Percentiles rank a stretch among this genome's conserved stretches.
Conservation (phyloP, 139 green algal species). For the Tetraselmis chui region DNA sequence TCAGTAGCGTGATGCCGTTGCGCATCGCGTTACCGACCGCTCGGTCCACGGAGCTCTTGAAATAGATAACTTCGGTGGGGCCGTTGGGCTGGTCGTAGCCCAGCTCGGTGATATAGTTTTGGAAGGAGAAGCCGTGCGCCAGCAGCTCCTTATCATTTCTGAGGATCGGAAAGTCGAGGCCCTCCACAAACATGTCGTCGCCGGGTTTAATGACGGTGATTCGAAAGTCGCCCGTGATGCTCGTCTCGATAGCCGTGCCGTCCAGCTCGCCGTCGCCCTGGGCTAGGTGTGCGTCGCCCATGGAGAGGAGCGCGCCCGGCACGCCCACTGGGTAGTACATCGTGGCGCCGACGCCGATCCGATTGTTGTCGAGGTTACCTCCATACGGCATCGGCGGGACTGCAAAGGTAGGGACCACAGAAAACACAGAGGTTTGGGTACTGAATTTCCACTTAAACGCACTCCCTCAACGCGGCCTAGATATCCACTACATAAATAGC, state of each 20-base stretch:
- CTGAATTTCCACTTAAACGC: too few species aligned
- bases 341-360: slow-evolving; percentile 44
- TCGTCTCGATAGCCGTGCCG: slow-evolving; percentile 62
- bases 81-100: slow-evolving; percentile 18
- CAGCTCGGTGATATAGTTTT: slow-evolving; percentile 51
- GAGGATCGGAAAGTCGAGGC: slow-evolving; percentile 46
- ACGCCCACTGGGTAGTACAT: slow-evolving; percentile 62
- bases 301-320: slow-evolving; percentile 45
- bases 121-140: slow-evolving; percentile 56
- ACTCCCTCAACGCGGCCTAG: too few species aligned
- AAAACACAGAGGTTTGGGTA: too few species aligned
- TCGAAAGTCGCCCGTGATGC: slow-evolving; percentile 51
- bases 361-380: slow-evolving; percentile 60
- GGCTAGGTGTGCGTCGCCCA: slow-evolving; percentile 54
- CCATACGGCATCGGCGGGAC: slow-evolving; percentile 36
- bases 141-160: slow-evolving; percentile 47
- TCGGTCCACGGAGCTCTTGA: slow-evolving; percentile 18
- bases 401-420: too few species aligned
- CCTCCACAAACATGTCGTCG: slow-evolving; percentile 1
- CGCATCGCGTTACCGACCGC: slow-evolving; percentile 44
- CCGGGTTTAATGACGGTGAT: slow-evolving; percentile 54
- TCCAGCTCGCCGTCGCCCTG: slow-evolving; percentile 57
- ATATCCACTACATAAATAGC: too few species aligned
- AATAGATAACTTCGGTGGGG: slow-evolving; percentile 15
- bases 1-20: slow-evolving; percentile 55